Evolutionary conservation across 129 eudicot genomes (phyloP).

Genomic region (Silybum marianum): DNA sequence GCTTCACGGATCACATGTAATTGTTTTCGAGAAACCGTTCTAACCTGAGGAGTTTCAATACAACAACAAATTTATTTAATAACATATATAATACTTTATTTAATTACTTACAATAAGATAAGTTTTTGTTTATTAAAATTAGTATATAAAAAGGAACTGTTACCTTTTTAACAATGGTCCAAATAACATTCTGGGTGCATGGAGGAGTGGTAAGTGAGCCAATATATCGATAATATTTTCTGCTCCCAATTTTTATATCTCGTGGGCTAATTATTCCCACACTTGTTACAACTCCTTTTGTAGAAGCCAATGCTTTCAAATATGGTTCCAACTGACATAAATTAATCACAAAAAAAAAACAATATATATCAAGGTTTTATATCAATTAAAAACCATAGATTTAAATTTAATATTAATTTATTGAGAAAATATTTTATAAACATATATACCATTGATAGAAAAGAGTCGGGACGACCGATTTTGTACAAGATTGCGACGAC

Average conservation of each 20-base stretch:
- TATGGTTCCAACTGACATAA: constrained; percentile 37
- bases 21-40: constrained; percentile 54
- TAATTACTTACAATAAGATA: not conserved
- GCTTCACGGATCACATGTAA: constrained; percentile 43
- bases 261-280: constrained; percentile 54
- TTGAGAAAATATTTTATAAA: not conserved
- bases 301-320: constrained; percentile 39
- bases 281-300: constrained; percentile 31
- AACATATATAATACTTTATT: too few relatives aligned
- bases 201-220: constrained; percentile 81
- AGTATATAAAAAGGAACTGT: not conserved
- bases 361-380: constrained; percentile 8
- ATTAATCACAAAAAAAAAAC: not conserved
- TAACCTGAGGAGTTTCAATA: constrained; percentile 37
- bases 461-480: constrained; percentile 51
- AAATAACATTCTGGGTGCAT: constrained; percentile 51
- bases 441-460: constrained; percentile 44
- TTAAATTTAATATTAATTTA: not conserved
- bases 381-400: not conserved
- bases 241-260: constrained; percentile 47
- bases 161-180: constrained; percentile 67
- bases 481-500: constrained; percentile 63
- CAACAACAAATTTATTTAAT: not conserved
- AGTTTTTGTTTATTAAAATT: not conserved
- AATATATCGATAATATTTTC: constrained; percentile 63